Percentiles rank a stretch among this genome's conserved stretches.
phyloP scores from a whole-genome alignment of 192 early-diverging fungal species.

The Umbelopsis sp. region DNA sequence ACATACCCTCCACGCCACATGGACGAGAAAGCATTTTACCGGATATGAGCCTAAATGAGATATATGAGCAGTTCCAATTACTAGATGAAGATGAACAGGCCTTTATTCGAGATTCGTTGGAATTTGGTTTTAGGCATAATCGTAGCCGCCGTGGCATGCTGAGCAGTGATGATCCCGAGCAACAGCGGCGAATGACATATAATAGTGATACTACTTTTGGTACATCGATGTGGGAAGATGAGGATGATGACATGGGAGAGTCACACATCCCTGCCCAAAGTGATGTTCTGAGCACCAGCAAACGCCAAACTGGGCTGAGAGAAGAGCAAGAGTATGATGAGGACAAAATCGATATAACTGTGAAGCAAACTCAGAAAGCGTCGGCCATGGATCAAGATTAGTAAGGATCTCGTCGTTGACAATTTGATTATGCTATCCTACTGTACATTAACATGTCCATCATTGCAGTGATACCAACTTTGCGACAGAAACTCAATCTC shows the following conservation, averaged over 20 bases:
- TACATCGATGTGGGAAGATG: slow-evolving; percentile 16
- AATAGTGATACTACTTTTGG: slow-evolving; percentile 16
- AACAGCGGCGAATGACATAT: slow-evolving; percentile 6
- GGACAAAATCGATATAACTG: slow-evolving; percentile 7
- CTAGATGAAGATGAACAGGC: background rate
- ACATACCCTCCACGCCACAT: background rate
- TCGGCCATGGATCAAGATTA: background rate
- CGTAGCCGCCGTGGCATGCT: background rate
- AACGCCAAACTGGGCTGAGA: too few species aligned
- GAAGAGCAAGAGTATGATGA: background rate
- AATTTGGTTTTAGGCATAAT: slow-evolving; percentile 10
- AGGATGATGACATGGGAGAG: background rate
- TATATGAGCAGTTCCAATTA: background rate
- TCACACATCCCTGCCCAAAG: too few species aligned
- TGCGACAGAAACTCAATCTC: too few species aligned
- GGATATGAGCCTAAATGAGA: background rate
- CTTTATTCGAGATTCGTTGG: slow-evolving; percentile 8
- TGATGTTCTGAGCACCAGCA: too few species aligned
- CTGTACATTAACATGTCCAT: too few species aligned
- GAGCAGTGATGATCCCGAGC: background rate
- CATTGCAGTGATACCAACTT: too few species aligned
- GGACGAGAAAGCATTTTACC: slow-evolving; percentile 3
- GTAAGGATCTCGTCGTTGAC: background rate
- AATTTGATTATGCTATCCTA: too few species aligned
- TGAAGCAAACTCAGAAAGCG: background rate